A percentile compares a stretch with the other conserved stretches of the same genome.
Evolutionary conservation across 2,329 filamentous ascomycete genomes (phyloP).

Genomic region (Claviceps spartinae): DNA sequence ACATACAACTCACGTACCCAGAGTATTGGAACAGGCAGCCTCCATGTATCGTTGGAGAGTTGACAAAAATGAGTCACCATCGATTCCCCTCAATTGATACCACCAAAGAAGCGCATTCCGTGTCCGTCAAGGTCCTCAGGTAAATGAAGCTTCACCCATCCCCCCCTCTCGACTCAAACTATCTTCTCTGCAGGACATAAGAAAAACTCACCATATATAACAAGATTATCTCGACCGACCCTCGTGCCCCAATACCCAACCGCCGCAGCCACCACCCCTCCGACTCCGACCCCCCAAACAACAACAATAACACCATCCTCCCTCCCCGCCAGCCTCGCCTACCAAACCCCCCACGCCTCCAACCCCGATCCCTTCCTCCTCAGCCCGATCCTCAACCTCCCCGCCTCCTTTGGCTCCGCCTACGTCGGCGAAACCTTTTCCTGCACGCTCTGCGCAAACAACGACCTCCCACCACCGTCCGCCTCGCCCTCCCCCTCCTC

Average conservation of each 20-base stretch:
- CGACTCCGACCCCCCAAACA: slow-evolving; percentile 32
- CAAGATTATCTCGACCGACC: slow-evolving; percentile 68
- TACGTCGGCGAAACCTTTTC: slow-evolving; percentile 93
- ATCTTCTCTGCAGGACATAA: not conserved
- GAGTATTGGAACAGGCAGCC: not conserved
- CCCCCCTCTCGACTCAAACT: not conserved
- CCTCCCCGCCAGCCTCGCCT: slow-evolving; percentile 58
- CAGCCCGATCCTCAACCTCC: slow-evolving; percentile 62
- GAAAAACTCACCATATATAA: not conserved
- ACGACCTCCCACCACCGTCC: slow-evolving; percentile 39
- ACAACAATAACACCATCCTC: slow-evolving; percentile 6
- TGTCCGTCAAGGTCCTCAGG: slow-evolving; percentile 66
- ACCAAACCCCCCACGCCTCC: slow-evolving; percentile 32
- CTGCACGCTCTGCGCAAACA: slow-evolving; percentile 92
- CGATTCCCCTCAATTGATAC: slow-evolving; percentile 42
- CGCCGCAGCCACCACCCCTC: slow-evolving; percentile 27
- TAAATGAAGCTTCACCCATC: slow-evolving; percentile 16
- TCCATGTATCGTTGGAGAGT: not conserved
- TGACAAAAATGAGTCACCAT: slow-evolving; percentile 39
- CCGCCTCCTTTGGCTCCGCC: slow-evolving; percentile 81
- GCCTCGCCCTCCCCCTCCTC: not conserved
- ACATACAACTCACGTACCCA: not conserved
- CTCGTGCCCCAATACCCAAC: slow-evolving; percentile 59
- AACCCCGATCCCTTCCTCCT: slow-evolving; percentile 45
- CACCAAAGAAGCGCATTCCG: slow-evolving; percentile 61